These are phyloP conservation scores for Medicago arabica DNA, from an alignment of 306 rosid species.

Conservation along the genomic window DNA sequence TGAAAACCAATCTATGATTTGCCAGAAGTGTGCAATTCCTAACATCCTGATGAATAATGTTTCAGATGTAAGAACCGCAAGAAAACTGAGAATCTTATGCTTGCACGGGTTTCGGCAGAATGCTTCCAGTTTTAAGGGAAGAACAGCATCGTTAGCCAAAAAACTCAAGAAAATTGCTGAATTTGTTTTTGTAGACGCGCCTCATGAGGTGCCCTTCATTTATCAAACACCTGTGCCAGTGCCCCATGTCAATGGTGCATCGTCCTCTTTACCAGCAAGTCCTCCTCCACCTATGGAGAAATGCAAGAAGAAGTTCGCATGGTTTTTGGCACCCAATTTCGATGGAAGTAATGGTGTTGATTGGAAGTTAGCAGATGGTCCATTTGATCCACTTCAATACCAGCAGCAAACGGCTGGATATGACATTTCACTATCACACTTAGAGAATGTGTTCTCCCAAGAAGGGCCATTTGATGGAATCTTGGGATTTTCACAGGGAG, in stretches of 20 bases:
- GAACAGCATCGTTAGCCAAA: slow-evolving; percentile 85
- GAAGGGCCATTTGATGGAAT: slow-evolving; percentile 87
- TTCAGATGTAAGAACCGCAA: slow-evolving; percentile 62
- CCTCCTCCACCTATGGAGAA: slow-evolving; percentile 63
- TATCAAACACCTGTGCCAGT: slow-evolving; percentile 57
- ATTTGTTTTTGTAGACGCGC: slow-evolving; percentile 77
- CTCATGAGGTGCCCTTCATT: slow-evolving; percentile 82
- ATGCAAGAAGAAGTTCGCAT: slow-evolving; percentile 81
- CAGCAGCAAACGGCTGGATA: slow-evolving; percentile 78
- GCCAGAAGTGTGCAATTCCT: slow-evolving; percentile 18
- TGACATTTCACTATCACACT: slow-evolving; percentile 63
- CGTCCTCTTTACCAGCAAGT: slow-evolving; percentile 43
- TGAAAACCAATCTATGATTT: slow-evolving; percentile 15
- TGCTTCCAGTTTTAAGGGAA: slow-evolving; percentile 86
- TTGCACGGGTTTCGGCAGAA: slow-evolving; percentile 95
- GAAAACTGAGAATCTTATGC: slow-evolving; percentile 80
- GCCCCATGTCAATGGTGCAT: slow-evolving; percentile 34
- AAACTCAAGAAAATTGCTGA: slow-evolving; percentile 77
- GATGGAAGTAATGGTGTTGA: slow-evolving; percentile 39
- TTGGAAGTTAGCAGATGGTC: slow-evolving; percentile 72
- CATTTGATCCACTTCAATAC: slow-evolving; percentile 86
- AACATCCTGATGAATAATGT: slow-evolving; percentile 40
- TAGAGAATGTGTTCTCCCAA: slow-evolving; percentile 57
- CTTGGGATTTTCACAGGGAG: slow-evolving; percentile 92
- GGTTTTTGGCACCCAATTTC: slow-evolving; percentile 68